phyloP scores from a whole-genome alignment of 176 grass and related monocot species.

The Carex littledalei region DNA sequence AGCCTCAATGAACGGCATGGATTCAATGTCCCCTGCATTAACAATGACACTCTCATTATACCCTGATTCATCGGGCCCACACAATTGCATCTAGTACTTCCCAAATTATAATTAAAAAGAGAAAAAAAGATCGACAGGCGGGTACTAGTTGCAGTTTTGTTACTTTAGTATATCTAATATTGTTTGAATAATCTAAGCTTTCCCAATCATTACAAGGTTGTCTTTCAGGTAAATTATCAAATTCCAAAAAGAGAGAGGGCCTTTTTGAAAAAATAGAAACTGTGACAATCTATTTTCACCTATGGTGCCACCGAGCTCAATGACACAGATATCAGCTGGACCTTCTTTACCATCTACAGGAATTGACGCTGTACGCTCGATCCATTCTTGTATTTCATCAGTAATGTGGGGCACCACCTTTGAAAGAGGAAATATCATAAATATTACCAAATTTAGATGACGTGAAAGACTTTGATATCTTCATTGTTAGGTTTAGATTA shows the following conservation, averaged over 20 bases:
- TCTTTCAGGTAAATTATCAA: not conserved
- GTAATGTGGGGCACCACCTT: constrained; percentile 98
- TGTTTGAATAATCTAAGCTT: not conserved
- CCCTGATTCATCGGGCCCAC: constrained; percentile 41
- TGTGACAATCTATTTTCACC: constrained; percentile 43
- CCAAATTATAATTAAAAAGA: constrained; percentile 27
- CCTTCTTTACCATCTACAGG: constrained; percentile 82
- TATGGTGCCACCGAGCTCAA: constrained; percentile 93
- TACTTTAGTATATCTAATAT: not conserved
- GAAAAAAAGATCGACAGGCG: not conserved
- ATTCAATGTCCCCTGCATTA: constrained; percentile 98
- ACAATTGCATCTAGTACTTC: constrained; percentile 39
- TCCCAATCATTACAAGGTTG: not conserved
- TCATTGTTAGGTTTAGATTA: not conserved
- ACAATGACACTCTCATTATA: constrained; percentile 62
- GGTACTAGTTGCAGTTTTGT: no score
- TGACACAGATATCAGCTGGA: constrained; percentile 86
- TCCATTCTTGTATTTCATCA: constrained; percentile 98
- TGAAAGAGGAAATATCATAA: constrained; percentile 28
- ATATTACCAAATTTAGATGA: not conserved
- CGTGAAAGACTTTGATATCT: not conserved
- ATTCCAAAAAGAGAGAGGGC: not conserved
- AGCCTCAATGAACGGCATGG: constrained; percentile 97
- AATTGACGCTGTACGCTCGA: constrained; percentile 70
- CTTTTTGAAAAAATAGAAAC: not conserved